Percentiles rank a stretch among this genome's conserved stretches.
phyloP scores from a whole-genome alignment of 192 early-diverging fungal genomes.

The Gonapodya prolifera region DNA sequence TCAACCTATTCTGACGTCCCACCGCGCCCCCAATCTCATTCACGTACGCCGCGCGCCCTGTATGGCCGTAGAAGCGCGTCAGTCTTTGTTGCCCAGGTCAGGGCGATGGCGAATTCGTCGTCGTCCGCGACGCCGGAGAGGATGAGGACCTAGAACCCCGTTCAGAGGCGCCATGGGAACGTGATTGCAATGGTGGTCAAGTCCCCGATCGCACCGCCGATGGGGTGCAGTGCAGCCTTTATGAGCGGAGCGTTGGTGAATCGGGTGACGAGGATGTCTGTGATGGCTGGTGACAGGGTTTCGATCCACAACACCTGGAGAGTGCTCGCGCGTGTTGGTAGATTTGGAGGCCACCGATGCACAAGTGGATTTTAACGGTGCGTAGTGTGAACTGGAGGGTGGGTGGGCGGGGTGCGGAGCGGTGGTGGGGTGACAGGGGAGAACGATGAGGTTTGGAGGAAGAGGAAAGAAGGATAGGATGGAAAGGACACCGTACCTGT shows the following conservation, averaged over 20 bases:
- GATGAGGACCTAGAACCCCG: background rate
- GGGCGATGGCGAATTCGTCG: background rate
- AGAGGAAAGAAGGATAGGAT: background rate
- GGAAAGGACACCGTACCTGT: background rate
- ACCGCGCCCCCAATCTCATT: background rate
- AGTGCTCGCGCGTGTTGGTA: background rate
- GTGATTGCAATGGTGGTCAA: background rate
- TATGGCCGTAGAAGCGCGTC: background rate
- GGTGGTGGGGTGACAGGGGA: no score
- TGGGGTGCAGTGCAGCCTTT: background rate
- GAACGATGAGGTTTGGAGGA: no score
- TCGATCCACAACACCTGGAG: background rate
- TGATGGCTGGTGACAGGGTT: background rate
- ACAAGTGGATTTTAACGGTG: background rate
- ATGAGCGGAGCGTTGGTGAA: background rate
- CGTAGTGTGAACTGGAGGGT: background rate
- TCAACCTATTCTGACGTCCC: background rate
- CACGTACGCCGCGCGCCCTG: background rate
- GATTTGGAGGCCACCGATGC: background rate
- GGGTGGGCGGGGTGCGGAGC: no score
- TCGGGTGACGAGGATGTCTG: background rate
- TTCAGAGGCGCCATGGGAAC: background rate
- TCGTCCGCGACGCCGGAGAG: background rate
- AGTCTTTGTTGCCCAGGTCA: background rate
- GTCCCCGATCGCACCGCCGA: conserved; percentile 4